phyloP scores from a whole-genome alignment of 306 rosid genomes.

The Quercus bicolor region DNA sequence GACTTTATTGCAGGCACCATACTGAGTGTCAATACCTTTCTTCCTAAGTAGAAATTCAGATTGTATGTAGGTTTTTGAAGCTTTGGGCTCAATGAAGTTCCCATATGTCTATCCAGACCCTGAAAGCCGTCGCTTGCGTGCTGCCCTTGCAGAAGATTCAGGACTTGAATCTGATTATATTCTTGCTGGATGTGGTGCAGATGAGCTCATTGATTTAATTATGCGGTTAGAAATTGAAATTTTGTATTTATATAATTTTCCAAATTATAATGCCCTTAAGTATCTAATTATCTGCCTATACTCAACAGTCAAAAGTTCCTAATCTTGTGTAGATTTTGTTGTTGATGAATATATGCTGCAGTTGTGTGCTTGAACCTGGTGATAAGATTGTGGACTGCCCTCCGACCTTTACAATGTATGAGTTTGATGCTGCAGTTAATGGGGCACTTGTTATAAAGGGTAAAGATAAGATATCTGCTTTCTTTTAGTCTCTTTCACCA shows the following conservation, averaged over 20 bases:
- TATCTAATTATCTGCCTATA: no score
- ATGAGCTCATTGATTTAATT: constrained; percentile 90
- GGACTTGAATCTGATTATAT: constrained; percentile 80
- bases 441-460: constrained; percentile 75
- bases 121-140: constrained; percentile 79
- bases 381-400: constrained; percentile 97
- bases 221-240: constrained; percentile 61
- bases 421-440: constrained; percentile 68
- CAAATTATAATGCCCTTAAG: no score
- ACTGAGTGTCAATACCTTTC: constrained; percentile 8
- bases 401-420: constrained; percentile 97
- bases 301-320: no score
- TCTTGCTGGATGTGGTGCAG: constrained; percentile 94
- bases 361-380: constrained; percentile 96
- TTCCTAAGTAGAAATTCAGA: constrained; percentile 29
- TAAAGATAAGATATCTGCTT: constrained; percentile 3
- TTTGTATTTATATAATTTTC: not conserved
- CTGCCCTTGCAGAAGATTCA: constrained; percentile 81
- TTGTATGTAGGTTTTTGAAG: constrained; percentile 70
- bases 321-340: no score
- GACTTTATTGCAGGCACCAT: not conserved
- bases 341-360: constrained; percentile 21
- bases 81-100: constrained; percentile 70
- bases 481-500: not conserved
- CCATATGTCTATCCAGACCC: constrained; percentile 96